phyloP scores from a whole-genome alignment of 345 rosid genomes.

The Turnera subulata region DNA sequence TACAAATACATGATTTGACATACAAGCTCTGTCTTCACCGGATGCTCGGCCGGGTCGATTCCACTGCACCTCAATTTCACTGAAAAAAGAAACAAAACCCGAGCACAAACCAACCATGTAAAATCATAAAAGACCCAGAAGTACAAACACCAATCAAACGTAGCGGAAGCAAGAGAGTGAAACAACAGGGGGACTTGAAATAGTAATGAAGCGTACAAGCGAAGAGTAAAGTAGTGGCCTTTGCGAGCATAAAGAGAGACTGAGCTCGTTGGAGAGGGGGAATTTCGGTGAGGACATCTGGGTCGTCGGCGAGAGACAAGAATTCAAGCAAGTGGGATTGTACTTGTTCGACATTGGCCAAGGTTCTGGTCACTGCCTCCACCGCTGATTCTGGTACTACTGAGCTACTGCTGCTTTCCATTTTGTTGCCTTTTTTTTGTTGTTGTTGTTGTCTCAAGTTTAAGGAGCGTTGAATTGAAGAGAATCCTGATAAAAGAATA shows the following conservation, averaged over 20 bases:
- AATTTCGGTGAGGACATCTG: constrained; percentile 57
- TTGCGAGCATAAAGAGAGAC: constrained; percentile 52
- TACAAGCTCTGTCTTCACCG: constrained; percentile 84
- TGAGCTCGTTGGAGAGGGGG: constrained; percentile 75
- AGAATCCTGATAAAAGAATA: too few species aligned
- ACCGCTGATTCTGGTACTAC: constrained; percentile 55
- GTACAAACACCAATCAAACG: neutral
- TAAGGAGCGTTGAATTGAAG: too few species aligned
- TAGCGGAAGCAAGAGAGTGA: neutral
- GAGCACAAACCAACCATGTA: constrained; percentile 8
- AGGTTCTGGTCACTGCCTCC: constrained; percentile 58
- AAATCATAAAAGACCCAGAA: neutral
- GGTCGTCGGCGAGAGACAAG: constrained; percentile 44
- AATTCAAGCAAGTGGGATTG: constrained; percentile 50
- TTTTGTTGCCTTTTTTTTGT: neutral
- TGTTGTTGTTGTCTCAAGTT: too few species aligned
- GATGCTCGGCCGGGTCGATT: constrained; percentile 75
- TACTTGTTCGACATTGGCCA: constrained; percentile 38
- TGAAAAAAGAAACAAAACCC: constrained; percentile 16
- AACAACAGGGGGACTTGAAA: neutral
- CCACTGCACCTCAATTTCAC: constrained; percentile 89
- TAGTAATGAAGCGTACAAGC: constrained; percentile 32
- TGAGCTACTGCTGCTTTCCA: constrained; percentile 29
- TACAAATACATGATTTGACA: constrained; percentile 12
- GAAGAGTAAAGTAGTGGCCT: constrained; percentile 63